Base-by-base conservation (phyloP, 805 yeast species). In the Yarrowia bubula region DNA sequence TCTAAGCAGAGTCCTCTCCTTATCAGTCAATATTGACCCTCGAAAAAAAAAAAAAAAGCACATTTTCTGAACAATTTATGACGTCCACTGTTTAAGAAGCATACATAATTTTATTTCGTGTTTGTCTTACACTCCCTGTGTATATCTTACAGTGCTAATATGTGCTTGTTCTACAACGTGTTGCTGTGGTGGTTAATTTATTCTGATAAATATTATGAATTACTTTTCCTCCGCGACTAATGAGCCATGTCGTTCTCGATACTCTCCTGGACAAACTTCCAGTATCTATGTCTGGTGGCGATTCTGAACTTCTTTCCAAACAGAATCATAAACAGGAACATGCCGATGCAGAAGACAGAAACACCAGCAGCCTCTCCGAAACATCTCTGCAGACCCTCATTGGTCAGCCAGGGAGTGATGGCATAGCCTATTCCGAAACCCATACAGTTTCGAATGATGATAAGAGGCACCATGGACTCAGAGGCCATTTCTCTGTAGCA, bases 361-460 rank as follows among this genome's bases (percentile, higher is more conserved):
- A 58, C 64, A 4, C 51, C 64, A 2, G 64, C 64, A 37, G 64
- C 64, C 22, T 58, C 64, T 8, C 64, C 64, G 22, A 81, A 83
- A 39, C 81, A 77, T 66, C 80, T 75, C 68, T 81, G 81, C 67
- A 75, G 73, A 2, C 85, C 85, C 64, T 77, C 71, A 68, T 80
- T 79, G 6, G 67, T 71, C 28, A 81, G 74, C 80, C 83, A 83
- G 28, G 83, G 81, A 4, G 84, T 82, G 65, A 83, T 77, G 32
- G 83, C 85, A 65, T 82, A 83, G 66, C 78, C 79, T 73, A 81
- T 77, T 2, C 80, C 84, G 69, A 82, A 83, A n/a, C 72, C 72
- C 82, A 82, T 80, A 39, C 78, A 71, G 70, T 82, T 82, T 70
- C 85, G 76, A 58, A 83, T 80, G 37, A 82, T 64, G 51, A 83